Base-by-base conservation (phyloP, 2,329 filamentous ascomycete species). In the Fusarium sp. region DNA sequence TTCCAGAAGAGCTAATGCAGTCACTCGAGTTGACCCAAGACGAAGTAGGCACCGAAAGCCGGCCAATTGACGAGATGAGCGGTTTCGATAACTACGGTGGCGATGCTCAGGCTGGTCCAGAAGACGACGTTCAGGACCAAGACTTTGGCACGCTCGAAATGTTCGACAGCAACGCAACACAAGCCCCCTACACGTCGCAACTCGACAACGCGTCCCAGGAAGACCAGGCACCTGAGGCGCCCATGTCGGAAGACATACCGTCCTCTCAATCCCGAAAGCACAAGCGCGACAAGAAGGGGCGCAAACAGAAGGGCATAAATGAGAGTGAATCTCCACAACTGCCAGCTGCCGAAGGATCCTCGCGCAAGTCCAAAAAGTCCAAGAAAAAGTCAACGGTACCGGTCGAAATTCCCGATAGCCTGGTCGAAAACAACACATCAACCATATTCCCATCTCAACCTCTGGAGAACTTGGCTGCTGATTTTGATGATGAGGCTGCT, bases 81-180 rank as follows among this genome's bases (percentile, higher is more conserved):
- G 77, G 69, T 40, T 75, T 81, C 19, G 75, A 77, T 35, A 72
- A 65, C 60, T 79, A 77, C 47, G 72, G 73, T 30, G 72, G 74
- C 61, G 68, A 79, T 47, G 64, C 64, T 44, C 76, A 78, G 33
- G 56, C 56, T 25, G 71, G 79, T 19, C 68, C 75, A 32, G 74
- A 67, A 25, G 69, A 74, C 35, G 64, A 72, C 28, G 73, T 66
- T 30, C 72, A 75, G 25, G 80, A 82, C 47, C 73, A 72, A 43
- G 80, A 82, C 57, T 83, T 83, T 63, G 82, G 81, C 28, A 61
- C 79, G 30, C 78, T 83, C 57, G 80, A 83, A 53, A 81, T 83
- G 77, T 83, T 83, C 60, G 80, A 83, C 66, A 83, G 81, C 75
- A 83, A 81, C 70, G 71, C 79, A 53, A 74, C 78, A 49, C 74